Evolutionary conservation across 176 grass and related monocot genomes (phyloP), one percentile per base, ranked within the genome.

Genomic region (Avena eriantha): DNA sequence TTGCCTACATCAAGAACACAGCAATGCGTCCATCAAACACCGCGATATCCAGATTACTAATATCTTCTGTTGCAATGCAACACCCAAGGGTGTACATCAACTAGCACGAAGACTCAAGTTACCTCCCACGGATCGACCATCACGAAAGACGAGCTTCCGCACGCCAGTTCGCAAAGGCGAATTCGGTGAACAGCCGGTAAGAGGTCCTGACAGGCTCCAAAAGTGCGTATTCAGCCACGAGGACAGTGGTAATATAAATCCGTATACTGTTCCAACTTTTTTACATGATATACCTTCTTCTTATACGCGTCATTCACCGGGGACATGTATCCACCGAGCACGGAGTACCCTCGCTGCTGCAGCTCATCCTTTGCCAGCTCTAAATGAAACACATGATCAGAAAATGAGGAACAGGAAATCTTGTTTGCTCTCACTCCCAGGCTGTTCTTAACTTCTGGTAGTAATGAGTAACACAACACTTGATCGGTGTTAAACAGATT

Each of bases 61-160:
- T 1, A 55, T 7, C 8, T 12, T 54, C 53, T 1, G 4, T 55
- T 0, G 63, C 41, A 39, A 3, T 8, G 0, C 51, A 34, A 46
- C 77, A 79, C 2, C 5, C 11, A 78, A 78, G 5, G 15, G 33
- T 17, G 10, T 3, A 22, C 58, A 43, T 39, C 2, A 0, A 14
- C 6, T 12, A 11, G 76, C 13, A 85, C 22, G 60, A 33, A 54
- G 10, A 47, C 8, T 78, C 59, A 54, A 86, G 79, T 89, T 92
- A 95, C 93, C 93, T 95, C 93, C 96, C 96, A 98, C 9, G 79
- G 84, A 74, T 98, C 93, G 49, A 98, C 96, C 96, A 95, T 98
- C 41, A 98, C 65, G 45, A 95, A 94, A 19, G 93, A 90, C 0
- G 93, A 98, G 82, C 75, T 98, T 50, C 69, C 46, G 26, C 92